Conservation (phyloP, 345 rosid genomes). For the Corchorus capsularis region DNA sequence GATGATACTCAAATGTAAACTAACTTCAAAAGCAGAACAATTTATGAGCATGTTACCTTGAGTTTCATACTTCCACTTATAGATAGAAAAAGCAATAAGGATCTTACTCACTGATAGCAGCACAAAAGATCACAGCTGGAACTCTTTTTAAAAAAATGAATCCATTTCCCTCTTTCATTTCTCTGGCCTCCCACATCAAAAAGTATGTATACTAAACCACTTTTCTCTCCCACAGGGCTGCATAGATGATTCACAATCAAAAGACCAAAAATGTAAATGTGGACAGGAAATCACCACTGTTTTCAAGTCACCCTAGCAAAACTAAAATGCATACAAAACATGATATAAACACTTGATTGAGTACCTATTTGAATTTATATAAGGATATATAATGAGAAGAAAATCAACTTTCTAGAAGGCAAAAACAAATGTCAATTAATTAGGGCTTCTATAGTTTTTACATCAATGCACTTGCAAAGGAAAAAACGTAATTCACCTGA, state of each 20-base stretch:
- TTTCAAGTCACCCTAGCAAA: constrained; percentile 12
- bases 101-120: constrained; percentile 98
- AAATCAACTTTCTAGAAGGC: background rate
- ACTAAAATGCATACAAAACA: background rate
- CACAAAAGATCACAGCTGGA: constrained; percentile 96
- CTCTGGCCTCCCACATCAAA: constrained; percentile 98
- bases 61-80: no score
- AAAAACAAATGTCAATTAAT: background rate
- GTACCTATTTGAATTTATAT: background rate
- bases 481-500: constrained; percentile 62
- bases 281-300: background rate
- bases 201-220: constrained; percentile 97
- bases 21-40: no score
- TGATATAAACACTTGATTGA: background rate
- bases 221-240: constrained; percentile 98
- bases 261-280: background rate
- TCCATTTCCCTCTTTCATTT: constrained; percentile 99
- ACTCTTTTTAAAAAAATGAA: constrained; percentile 99
- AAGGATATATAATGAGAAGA: background rate
- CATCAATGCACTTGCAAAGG: background rate
- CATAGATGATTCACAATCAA: constrained; percentile 25
- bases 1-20: no score
- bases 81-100: background rate
- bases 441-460: background rate
- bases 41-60: no score